These are phyloP conservation scores for Remersonia thermophila DNA, from an alignment of 2,329 filamentous ascomycete genomes.

Conservation along the genomic window DNA sequence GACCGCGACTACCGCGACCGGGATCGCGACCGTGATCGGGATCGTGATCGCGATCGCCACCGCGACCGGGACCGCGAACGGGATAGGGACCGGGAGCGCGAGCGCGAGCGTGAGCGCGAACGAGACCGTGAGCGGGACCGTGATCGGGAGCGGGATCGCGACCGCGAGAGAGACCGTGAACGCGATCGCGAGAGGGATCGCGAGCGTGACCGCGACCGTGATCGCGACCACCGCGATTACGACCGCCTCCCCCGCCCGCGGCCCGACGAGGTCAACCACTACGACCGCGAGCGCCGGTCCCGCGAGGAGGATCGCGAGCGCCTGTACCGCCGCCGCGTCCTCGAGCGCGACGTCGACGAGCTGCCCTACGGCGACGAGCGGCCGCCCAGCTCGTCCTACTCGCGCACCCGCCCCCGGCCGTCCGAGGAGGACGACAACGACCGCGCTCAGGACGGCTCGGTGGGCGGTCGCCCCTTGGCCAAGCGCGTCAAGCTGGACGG, in stretches of 20 bases:
- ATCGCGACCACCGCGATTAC: slow-evolving; percentile 24
- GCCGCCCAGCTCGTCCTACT: slow-evolving; percentile 32
- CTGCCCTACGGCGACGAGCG: slow-evolving; percentile 78
- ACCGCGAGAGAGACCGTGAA: slow-evolving; percentile 22
- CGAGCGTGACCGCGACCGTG: slow-evolving; percentile 25
- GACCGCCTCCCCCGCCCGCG: slow-evolving; percentile 40
- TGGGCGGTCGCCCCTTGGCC: too few species aligned
- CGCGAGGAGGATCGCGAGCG: slow-evolving; percentile 85
- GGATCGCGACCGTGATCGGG: too few species aligned
- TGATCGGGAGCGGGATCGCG: slow-evolving; percentile 17
- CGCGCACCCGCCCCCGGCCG: slow-evolving; percentile 55
- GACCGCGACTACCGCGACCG: slow-evolving; percentile 22
- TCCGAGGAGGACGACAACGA: slow-evolving; percentile 67
- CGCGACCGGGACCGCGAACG: slow-evolving; percentile 23
- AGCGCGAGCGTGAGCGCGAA: slow-evolving; percentile 25
- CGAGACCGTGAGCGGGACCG: slow-evolving; percentile 23
- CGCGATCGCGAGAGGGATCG: slow-evolving; percentile 24
- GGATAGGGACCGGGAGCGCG: slow-evolving; percentile 28
- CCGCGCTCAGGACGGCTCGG: too few species aligned
- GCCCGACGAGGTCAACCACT: slow-evolving; percentile 51
- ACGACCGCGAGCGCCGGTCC: slow-evolving; percentile 77
- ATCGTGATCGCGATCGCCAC: slow-evolving; percentile 25
- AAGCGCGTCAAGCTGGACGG: slow-evolving; percentile 54
- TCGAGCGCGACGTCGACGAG: slow-evolving; percentile 69
- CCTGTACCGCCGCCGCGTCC: slow-evolving; percentile 63